phyloP scores from a whole-genome alignment of 2,329 filamentous ascomycete species.

The Simplicillium sp. region DNA sequence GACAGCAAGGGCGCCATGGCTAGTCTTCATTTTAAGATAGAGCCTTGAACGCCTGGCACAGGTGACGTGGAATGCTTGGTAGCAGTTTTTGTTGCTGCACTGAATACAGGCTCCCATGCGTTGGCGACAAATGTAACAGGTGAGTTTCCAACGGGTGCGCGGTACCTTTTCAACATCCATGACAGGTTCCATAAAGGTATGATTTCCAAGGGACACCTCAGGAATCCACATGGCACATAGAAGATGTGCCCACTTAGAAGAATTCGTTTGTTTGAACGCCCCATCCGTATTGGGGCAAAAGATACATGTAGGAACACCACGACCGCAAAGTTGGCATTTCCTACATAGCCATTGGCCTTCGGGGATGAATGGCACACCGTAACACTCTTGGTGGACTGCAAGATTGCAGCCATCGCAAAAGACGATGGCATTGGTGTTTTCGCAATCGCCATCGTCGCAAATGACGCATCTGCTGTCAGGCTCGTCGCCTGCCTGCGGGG shows the following conservation, averaged over 20 bases:
- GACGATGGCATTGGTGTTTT: slow-evolving; percentile 98
- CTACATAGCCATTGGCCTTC: slow-evolving; percentile 97
- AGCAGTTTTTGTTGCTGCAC: slow-evolving; percentile 95
- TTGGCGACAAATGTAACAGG: slow-evolving; percentile 94
- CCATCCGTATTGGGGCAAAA: slow-evolving; percentile 98
- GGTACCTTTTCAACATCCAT: slow-evolving; percentile 98
- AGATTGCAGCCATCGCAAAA: slow-evolving; percentile 98
- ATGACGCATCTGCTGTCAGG: slow-evolving; percentile 96
- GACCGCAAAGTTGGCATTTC: slow-evolving; percentile 91
- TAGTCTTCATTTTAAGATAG: slow-evolving; percentile 94
- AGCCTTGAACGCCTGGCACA: slow-evolving; percentile 82
- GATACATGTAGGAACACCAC: slow-evolving; percentile 88
- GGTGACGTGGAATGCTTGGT: slow-evolving; percentile 93
- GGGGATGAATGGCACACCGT: slow-evolving; percentile 95
- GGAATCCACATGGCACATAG: slow-evolving; percentile 98
- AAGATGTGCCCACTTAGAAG: slow-evolving; percentile 92
- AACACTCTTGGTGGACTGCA: slow-evolving; percentile 97
- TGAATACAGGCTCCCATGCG: slow-evolving; percentile 98
- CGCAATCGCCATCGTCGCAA: slow-evolving; percentile 97
- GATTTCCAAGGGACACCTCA: slow-evolving; percentile 89
- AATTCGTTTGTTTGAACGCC: slow-evolving; percentile 96
- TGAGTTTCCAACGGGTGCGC: slow-evolving; percentile 84
- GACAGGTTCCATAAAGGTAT: slow-evolving; percentile 96
- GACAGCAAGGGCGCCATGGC: slow-evolving; percentile 66
- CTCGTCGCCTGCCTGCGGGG: slow-evolving; percentile 69